Evolutionary conservation across 2,329 filamentous ascomycete genomes (phyloP), one percentile per base, ranked within the genome.

Genomic region (Madurella mycetomatis): DNA sequence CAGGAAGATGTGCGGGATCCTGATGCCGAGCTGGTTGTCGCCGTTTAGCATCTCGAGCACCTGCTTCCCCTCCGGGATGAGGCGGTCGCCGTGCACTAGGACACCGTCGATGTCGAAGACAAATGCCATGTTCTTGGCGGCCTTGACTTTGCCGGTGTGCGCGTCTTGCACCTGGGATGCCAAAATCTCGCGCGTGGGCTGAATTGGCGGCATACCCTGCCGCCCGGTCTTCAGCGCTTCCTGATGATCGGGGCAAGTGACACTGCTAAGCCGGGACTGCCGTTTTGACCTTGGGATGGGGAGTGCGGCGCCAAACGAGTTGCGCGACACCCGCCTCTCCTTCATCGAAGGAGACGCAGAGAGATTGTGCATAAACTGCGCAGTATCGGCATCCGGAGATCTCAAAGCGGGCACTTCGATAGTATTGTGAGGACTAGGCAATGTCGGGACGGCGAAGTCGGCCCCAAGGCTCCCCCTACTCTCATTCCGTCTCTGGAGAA

Each of bases 51-150:
- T 87, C 68, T 86, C 81, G 40, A 88, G 79, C 13, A 81, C 82
- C 54, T 81, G 78, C 65, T 80, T 76, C 57, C 83, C 85, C 72
- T 88, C 80, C 41, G 84, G 83, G 59, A 89, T 88, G 55, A 87
- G 72, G 54, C 85, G 77, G 71, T 86, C 85, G 65, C 85, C 85
- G 70, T 88, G 86, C 53, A 88, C 86, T 19, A 90, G 76, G 55
- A 90, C 86, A 74, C 86, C 87, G 64, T 90, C 88, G 56, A 87
- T 86, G 70, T 91, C 88, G 60, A 91, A 92, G 64, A 85, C 87
- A 61, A 91, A 91, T 7, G 85, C 85, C 85, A 90, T 89, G 74
- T 90, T 85, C 78, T 90, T 90, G 55, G 85, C 86, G 54, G 80
- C 79, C 31, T 73, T 72, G 15, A 87, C 86, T 73, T 87, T 88